These are phyloP conservation scores for Isoetes taiwanensis DNA, from an alignment of 75 land plant species.

Conservation along the genomic window DNA sequence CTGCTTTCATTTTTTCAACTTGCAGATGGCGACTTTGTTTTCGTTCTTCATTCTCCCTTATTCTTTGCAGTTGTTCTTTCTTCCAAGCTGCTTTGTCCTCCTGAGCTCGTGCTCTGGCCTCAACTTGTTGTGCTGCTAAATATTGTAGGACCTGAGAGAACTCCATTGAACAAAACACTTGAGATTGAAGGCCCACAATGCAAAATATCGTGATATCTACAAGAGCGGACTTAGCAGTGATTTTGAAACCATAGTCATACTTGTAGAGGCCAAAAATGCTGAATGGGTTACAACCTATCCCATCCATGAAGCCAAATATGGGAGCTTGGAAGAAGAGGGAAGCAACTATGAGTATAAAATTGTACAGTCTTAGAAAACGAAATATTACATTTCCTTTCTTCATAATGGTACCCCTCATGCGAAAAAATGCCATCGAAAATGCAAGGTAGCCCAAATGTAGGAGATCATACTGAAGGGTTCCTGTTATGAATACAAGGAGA, in stretches of 20 bases:
- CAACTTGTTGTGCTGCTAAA: slow-evolving; percentile 90
- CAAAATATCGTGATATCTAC: slow-evolving; percentile 91
- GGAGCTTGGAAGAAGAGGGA: slow-evolving; percentile 96
- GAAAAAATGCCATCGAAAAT: slow-evolving; percentile 84
- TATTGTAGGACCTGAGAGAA: slow-evolving; percentile 81
- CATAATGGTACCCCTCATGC: slow-evolving; percentile 67
- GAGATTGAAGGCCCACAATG: slow-evolving; percentile 74
- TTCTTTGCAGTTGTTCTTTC: slow-evolving; percentile 79
- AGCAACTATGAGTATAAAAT: slow-evolving; percentile 66
- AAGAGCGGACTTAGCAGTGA: slow-evolving; percentile 82
- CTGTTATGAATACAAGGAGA: slow-evolving; percentile 77
- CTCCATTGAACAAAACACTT: slow-evolving; percentile 65
- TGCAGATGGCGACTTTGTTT: slow-evolving; percentile 69
- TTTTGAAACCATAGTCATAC: slow-evolving; percentile 87
- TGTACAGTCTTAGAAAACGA: slow-evolving; percentile 64
- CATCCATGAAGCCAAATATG: slow-evolving; percentile 46
- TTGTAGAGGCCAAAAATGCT: slow-evolving; percentile 79
- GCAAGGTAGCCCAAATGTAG: slow-evolving; percentile 92
- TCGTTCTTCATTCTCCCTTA: slow-evolving; percentile 68
- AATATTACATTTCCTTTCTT: slow-evolving; percentile 75
- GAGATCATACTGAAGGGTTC: slow-evolving; percentile 94
- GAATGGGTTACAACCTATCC: slow-evolving; percentile 42
- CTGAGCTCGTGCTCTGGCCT: slow-evolving; percentile 74
- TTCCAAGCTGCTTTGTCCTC: slow-evolving; percentile 94
- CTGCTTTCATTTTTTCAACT: slow-evolving; percentile 95